A percentile compares a stretch with the other conserved stretches of the same genome.
Conservation (phyloP, 208 protist genomes). For the Acanthamoeba lenticulata region DNA sequence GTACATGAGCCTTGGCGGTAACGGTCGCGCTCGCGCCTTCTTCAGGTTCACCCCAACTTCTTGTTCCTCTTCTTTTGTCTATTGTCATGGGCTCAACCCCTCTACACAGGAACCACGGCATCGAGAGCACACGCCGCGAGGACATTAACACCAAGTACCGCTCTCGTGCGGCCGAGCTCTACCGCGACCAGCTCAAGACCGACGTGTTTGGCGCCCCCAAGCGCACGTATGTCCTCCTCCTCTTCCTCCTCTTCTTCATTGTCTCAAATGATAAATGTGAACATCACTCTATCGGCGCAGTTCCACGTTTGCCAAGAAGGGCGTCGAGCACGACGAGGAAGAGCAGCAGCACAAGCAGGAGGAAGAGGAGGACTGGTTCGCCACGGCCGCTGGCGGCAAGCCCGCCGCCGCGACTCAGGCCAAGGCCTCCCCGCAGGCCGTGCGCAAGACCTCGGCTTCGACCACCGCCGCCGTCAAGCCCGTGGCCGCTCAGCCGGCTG, state of each 20-base stretch:
- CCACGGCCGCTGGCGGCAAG: neutral
- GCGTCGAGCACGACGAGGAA: neutral
- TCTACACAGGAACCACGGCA: constrained; percentile 39
- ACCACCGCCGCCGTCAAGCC: too few relatives aligned
- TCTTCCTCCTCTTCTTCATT: neutral
- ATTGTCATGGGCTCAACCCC: neutral
- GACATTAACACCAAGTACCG: constrained; percentile 61
- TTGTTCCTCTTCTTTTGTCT: neutral
- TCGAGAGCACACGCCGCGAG: constrained; percentile 13
- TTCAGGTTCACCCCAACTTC: neutral
- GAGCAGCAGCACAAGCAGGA: neutral
- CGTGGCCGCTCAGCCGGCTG: neutral
- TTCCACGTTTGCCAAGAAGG: constrained; percentile 36
- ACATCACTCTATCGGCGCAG: neutral
- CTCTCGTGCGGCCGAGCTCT: constrained; percentile 61
- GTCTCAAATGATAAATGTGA: neutral
- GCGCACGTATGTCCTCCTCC: neutral
- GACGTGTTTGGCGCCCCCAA: constrained; percentile 64
- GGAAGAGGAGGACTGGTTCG: constrained; percentile 29
- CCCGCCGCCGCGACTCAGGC: neutral
- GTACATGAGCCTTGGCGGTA: constrained; percentile 14
- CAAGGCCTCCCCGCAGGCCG: neutral
- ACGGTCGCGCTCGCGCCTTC: constrained; percentile 55
- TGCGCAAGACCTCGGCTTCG: neutral
- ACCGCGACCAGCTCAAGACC: constrained; percentile 53